A percentile compares a stretch with the other conserved stretches of the same genome.
Evolutionary conservation across 129 eudicot genomes (phyloP).

Genomic region (sunflower (Helianthus annuus)): HanXRQr2.0-SUNRISE NC_035442.2:995169-995668

Average conservation of each 20-base stretch:
- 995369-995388: too few species aligned
- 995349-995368: too few species aligned
- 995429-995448: not conserved
- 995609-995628: too few species aligned
- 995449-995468: constrained; percentile 69
- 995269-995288: constrained; percentile 13
- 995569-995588: too few species aligned
- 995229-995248: constrained; percentile 69
- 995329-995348: too few species aligned
- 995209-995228: constrained; percentile 59
- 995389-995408: too few species aligned
- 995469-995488: constrained; percentile 71
- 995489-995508: constrained; percentile 69
- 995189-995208: constrained; percentile 66
- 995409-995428: too few species aligned
- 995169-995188: constrained; percentile 26
- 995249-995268: constrained; percentile 74
- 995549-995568: constrained; percentile 25
- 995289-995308: too few species aligned
- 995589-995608: too few species aligned
- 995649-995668: too few species aligned
- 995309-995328: too few species aligned
- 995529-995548: constrained; percentile 80
- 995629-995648: too few species aligned
- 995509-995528: constrained; percentile 76